Percentiles rank a stretch among this genome's conserved stretches.
phyloP scores from a whole-genome alignment of 2,329 filamentous ascomycete genomes.

The Fusarium sp. region DNA sequence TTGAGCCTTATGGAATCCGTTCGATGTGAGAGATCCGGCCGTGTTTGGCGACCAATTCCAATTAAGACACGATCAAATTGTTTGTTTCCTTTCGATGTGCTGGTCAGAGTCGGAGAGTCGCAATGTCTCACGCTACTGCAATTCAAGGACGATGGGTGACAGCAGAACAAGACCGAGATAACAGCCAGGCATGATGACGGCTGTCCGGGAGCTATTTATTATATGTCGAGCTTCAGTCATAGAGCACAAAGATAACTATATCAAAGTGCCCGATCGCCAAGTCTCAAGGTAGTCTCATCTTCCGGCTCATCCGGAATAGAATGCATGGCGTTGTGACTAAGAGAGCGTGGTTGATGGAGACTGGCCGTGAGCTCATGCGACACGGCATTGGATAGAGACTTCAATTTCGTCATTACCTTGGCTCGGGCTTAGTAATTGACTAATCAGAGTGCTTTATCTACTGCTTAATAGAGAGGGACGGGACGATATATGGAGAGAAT shows the following conservation, averaged over 20 bases:
- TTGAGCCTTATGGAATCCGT: constrained; percentile 6
- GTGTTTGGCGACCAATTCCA: neutral
- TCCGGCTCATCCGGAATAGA: constrained; percentile 39
- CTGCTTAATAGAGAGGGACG: neutral
- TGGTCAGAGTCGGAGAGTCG: neutral
- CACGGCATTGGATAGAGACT: constrained; percentile 29
- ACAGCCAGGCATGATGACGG: constrained; percentile 5
- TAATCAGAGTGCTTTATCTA: constrained; percentile 7
- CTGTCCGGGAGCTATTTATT: constrained; percentile 35
- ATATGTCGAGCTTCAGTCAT: constrained; percentile 24
- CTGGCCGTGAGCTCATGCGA: constrained; percentile 36
- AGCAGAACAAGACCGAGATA: neutral
- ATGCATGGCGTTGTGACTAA: constrained; percentile 40
- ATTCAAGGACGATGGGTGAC: neutral
- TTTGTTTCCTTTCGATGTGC: neutral
- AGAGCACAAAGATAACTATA: constrained; percentile 5
- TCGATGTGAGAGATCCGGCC: neutral
- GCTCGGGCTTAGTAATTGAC: constrained; percentile 20
- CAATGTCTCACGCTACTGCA: neutral
- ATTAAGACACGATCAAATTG: neutral
- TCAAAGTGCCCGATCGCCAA: constrained; percentile 18
- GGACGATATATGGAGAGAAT: neutral
- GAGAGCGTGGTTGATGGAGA: constrained; percentile 35
- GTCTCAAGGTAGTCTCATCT: constrained; percentile 19
- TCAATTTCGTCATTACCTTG: constrained; percentile 21